phyloP scores from a whole-genome alignment of 345 rosid genomes.

The Nephelium lappaceum region DNA sequence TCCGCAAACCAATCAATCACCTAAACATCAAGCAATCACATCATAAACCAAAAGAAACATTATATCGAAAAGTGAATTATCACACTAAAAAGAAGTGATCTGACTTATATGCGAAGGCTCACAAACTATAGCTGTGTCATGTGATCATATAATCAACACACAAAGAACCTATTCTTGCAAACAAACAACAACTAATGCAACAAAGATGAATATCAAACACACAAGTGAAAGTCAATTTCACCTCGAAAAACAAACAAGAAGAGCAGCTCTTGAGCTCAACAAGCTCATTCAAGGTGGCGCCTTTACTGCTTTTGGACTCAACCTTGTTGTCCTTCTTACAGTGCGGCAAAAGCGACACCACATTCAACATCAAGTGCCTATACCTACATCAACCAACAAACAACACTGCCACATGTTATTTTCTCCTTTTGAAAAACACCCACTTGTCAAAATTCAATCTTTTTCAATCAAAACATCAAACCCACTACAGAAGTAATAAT shows the following conservation, averaged over 20 bases:
- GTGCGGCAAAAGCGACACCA: slow-evolving; percentile 89
- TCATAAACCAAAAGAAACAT: neutral
- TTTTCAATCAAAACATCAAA: neutral
- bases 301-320: slow-evolving; percentile 78
- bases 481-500: neutral
- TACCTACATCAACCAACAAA: slow-evolving; percentile 47
- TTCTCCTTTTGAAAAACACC: neutral
- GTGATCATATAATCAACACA: no score
- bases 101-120: neutral
- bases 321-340: slow-evolving; percentile 96
- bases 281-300: slow-evolving; percentile 80
- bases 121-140: no score
- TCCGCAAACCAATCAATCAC: neutral
- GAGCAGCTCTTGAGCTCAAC: slow-evolving; percentile 87
- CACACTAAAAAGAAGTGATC: neutral
- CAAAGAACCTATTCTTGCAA: neutral
- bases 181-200: neutral
- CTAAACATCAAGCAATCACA: neutral
- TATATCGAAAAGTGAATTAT: neutral
- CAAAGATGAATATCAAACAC: neutral
- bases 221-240: slow-evolving; percentile 20
- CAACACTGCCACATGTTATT: neutral
- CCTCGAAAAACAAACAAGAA: slow-evolving; percentile 92
- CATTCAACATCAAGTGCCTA: slow-evolving; percentile 94
- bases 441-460: neutral